Evolutionary conservation across 1,284 basidiomycete species (phyloP), one percentile per base, ranked within the genome.

Genomic region (Omphalotus olearius): DNA sequence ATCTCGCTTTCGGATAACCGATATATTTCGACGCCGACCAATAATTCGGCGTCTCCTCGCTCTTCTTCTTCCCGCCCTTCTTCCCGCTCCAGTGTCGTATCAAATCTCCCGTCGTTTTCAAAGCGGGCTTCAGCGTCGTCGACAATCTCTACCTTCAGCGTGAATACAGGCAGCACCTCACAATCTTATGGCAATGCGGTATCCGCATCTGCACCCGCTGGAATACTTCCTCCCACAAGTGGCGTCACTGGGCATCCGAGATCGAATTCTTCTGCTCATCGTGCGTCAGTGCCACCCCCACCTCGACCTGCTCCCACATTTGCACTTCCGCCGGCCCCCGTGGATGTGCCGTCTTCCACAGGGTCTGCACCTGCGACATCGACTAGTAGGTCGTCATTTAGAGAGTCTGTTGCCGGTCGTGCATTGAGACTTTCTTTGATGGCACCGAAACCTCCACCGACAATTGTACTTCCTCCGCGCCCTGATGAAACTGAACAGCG

Each of bases 301-400:
- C 78, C 77, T 45, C 79, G 83, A 10, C 86, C 86, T 33, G 78
- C 83, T 4, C 86, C 86, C 0, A 82, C 73, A 16, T 76, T 74
- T 50, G 84, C 86, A 6, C 77, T 84, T 10, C 85, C 86, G 26
- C 83, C 83, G 51, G 80, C 85, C 3, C 85, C 84, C 2, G 63
- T 62, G 13, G 38, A 20, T 26, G 47, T 47, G 33, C 37, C 33
- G n/a, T 26, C 48, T 26, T 39, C 46, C 3, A 9, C 37, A 10
- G n/a, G 18, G 23, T 45, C 53, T n/a, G 40, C 60, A 23, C 56
- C 64, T 26, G 57, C 64, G 1, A 56, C 61, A 41, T 51, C 65
- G 18, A 57, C 66, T 26, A 54, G 66, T 38, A 80, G 77, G 61
- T 64, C 72, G 9, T 67, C 73, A 5, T 75, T 80, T 66, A 77